These are phyloP conservation scores for Tolypocladium pustulatum DNA, from an alignment of 2,329 filamentous ascomycete species.

Conservation along the genomic window DNA sequence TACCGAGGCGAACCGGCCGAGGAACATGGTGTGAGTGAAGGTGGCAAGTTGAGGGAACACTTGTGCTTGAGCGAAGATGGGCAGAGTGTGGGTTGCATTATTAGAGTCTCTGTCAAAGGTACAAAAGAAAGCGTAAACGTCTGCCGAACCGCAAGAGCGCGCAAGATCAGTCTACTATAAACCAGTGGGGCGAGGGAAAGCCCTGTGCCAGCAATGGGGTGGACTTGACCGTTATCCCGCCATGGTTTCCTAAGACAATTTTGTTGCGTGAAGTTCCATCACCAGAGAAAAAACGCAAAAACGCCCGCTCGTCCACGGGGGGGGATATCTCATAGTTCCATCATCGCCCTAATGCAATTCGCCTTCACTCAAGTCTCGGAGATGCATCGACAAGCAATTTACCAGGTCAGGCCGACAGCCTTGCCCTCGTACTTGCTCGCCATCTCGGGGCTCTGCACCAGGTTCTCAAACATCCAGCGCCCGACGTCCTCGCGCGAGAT, in stretches of 20 bases:
- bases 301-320: conserved; percentile 12
- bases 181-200: conserved; percentile 68
- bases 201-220: conserved; percentile 85
- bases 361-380: neutral
- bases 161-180: neutral
- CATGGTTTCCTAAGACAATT: conserved; percentile 16
- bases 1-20: too few species aligned
- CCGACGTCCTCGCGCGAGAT: conserved; percentile 31
- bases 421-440: conserved; percentile 14
- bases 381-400: neutral
- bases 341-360: neutral
- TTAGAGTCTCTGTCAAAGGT: neutral
- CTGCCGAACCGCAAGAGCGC: neutral
- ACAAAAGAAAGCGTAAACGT: neutral
- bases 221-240: conserved; percentile 83
- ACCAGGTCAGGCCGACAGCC: conserved; percentile 19
- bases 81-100: neutral
- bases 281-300: conserved; percentile 11
- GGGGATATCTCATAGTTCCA: neutral
- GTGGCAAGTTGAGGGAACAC: too few species aligned
- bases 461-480: conserved; percentile 27
- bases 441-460: conserved; percentile 12
- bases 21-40: too few species aligned
- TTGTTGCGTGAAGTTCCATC: conserved; percentile 8
- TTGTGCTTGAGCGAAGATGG: neutral